phyloP scores from a whole-genome alignment of 306 rosid genomes.

The Chamaecrista fasciculata region DNA sequence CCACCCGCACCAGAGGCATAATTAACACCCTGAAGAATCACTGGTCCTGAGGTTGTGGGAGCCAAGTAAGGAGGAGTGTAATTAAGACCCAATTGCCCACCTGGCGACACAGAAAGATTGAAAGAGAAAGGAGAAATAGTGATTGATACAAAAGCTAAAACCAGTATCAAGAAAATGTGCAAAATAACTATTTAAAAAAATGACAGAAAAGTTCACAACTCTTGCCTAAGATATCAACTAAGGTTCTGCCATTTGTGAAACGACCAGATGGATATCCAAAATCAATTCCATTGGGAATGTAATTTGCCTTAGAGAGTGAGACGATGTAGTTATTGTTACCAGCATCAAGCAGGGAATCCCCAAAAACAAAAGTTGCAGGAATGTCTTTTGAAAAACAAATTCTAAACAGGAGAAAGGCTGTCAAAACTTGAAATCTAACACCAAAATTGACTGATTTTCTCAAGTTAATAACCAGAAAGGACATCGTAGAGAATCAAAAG shows the following conservation, averaged over 20 bases:
- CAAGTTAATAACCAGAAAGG: constrained; percentile 18
- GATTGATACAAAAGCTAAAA: too few species aligned
- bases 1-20: constrained; percentile 79
- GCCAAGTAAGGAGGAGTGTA: constrained; percentile 65
- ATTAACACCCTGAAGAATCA: constrained; percentile 58
- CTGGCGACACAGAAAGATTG: too few species aligned
- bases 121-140: background rate
- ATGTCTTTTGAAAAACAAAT: too few species aligned
- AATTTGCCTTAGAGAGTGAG: constrained; percentile 58
- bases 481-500: background rate
- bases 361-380: constrained; percentile 66
- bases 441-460: background rate
- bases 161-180: background rate
- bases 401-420: constrained; percentile 17
- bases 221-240: constrained; percentile 59
- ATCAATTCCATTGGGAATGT: constrained; percentile 58
- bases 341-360: constrained; percentile 66
- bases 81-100: constrained; percentile 45
- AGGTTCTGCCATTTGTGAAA: constrained; percentile 67
- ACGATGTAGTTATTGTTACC: constrained; percentile 70
- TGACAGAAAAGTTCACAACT: background rate
- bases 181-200: background rate
- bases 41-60: constrained; percentile 52
- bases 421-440: constrained; percentile 6
- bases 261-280: constrained; percentile 69